A percentile compares a stretch with the other conserved stretches of the same genome.
Evolutionary conservation across 257 asterid species (phyloP).

Genomic region (Craterostigma plantagineum): DNA sequence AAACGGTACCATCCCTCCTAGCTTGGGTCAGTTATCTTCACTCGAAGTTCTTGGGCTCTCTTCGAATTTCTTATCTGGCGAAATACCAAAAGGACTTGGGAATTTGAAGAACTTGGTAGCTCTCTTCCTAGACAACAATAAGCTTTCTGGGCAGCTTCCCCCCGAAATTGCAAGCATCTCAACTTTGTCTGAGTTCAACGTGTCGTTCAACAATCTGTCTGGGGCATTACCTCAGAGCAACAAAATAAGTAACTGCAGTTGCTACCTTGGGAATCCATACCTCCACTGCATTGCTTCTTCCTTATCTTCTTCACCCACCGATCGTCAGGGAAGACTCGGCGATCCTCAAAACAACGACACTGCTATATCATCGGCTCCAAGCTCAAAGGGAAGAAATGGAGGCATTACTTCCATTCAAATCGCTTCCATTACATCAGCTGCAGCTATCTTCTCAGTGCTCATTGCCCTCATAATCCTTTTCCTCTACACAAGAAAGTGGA

Average conservation of each 20-base stretch:
- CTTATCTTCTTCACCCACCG: conserved; percentile 26
- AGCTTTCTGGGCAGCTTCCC: conserved; percentile 64
- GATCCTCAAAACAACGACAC: conserved; percentile 17
- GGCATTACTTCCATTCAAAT: conserved; percentile 61
- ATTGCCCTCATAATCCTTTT: neutral
- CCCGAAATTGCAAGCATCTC: conserved; percentile 30
- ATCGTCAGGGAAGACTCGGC: conserved; percentile 39
- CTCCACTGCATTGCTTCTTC: conserved; percentile 43
- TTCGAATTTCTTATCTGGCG: conserved; percentile 46
- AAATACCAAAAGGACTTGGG: conserved; percentile 47
- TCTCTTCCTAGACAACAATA: conserved; percentile 57
- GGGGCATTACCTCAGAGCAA: conserved; percentile 42
- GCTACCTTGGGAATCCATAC: conserved; percentile 57
- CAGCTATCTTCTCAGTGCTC: conserved; percentile 27
- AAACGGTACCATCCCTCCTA: conserved; percentile 50
- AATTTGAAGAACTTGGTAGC: conserved; percentile 42
- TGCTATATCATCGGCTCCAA: conserved; percentile 20
- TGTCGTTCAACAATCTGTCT: conserved; percentile 68
- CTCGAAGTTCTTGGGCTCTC: conserved; percentile 64
- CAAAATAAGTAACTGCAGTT: conserved; percentile 35
- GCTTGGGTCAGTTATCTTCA: conserved; percentile 38
- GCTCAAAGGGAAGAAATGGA: conserved; percentile 11
- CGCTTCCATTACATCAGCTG: conserved; percentile 72
- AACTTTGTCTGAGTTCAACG: conserved; percentile 35
- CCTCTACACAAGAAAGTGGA: neutral